Base-by-base conservation (phyloP, 1,139 yeast species). In the Meyerozyma smithsonii region DNA sequence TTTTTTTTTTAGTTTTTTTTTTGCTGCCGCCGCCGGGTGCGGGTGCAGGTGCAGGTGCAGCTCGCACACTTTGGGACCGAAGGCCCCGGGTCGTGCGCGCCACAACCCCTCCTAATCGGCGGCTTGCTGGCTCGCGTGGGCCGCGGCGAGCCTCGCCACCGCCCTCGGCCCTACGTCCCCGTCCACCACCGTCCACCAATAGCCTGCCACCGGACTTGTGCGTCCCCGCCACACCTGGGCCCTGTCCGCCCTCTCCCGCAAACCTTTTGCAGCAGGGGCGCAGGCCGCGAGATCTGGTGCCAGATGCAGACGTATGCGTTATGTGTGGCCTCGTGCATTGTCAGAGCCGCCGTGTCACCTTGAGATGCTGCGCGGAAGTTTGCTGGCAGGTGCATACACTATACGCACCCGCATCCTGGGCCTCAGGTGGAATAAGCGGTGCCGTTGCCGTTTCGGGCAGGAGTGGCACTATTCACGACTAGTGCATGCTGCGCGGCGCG, bases 71-170 rank as follows among this genome's bases (percentile, higher is more conserved):
- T n/a, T n/a, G n/a, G n/a, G n/a, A n/a, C n/a, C n/a, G n/a, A n/a
- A n/a, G n/a, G n/a, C n/a, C n/a, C n/a, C n/a, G n/a, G n/a, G 34
- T 30, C 34, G 34, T 30, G 34, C 34, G 34, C 34, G 21, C 23
- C 8, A 18, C 21, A 18, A 18, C 15, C 34, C 34, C 21, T 21
- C 16, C 15, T 16, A 17, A 30, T 17, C 34, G 30, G 30, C 6
- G 25, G 12, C 25, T 11, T 23, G n/a, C 25, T 12, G 25, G 25
- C n/a, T n/a, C n/a, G n/a, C n/a, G n/a, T n/a, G n/a, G n/a, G n/a
- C n/a, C n/a, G n/a, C n/a, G n/a, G n/a, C n/a, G n/a, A n/a, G n/a
- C n/a, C n/a, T n/a, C n/a, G n/a, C n/a, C n/a, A n/a, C n/a, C n/a
- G n/a, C n/a, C n/a, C n/a, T n/a, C n/a, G n/a, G n/a, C n/a, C n/a